These are phyloP conservation scores for Mycothermus thermophilus DNA, from an alignment of 495 filamentous ascomycete genomes.

Conservation along the genomic window DNA sequence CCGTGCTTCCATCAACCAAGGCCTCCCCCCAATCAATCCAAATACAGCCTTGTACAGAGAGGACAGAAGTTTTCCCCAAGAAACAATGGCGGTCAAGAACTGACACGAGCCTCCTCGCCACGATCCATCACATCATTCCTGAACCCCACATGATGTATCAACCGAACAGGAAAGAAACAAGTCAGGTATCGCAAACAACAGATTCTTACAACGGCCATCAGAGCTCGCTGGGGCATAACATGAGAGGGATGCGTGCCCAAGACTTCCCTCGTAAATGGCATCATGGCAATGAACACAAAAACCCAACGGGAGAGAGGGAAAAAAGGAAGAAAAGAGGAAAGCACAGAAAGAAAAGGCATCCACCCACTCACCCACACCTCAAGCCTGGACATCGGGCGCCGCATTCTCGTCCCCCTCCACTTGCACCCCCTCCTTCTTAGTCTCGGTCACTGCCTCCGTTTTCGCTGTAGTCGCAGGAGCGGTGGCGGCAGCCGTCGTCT, in stretches of 20 bases:
- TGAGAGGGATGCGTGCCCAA: not conserved
- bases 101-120: no score
- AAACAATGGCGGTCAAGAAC: no score
- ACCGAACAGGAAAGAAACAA: no score
- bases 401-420: slow-evolving; percentile 3
- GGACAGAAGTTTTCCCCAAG: no score
- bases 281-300: not conserved
- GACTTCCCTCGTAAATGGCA: not conserved
- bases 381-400: slow-evolving; percentile 1
- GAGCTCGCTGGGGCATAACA: not conserved
- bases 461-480: no score
- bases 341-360: not conserved
- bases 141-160: no score
- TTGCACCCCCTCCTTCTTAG: not conserved
- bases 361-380: not conserved
- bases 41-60: no score
- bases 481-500: not conserved
- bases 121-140: no score
- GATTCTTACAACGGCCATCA: not conserved
- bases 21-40: no score
- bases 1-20: no score
- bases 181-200: not conserved
- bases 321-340: not conserved
- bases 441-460: no score
- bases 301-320: not conserved